Evolutionary conservation across 495 filamentous ascomycete genomes (phyloP).

Genomic region (Xylaria longipes): DNA sequence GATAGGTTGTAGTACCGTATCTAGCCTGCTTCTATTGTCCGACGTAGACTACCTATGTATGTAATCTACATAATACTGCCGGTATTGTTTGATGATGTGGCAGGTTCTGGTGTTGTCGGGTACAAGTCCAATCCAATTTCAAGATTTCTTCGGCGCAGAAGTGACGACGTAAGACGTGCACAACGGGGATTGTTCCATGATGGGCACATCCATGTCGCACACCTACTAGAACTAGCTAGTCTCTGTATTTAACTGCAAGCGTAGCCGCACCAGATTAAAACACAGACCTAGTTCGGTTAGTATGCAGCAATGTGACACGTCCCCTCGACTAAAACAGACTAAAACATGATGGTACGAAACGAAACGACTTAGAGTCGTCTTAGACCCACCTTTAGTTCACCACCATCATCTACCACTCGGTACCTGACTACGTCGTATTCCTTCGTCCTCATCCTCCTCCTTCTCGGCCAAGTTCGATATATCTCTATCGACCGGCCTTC

Average conservation of each 20-base stretch:
- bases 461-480: not conserved
- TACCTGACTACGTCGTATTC: not conserved
- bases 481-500: slow-evolving; percentile 6
- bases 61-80: not conserved
- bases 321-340: slow-evolving; percentile 8
- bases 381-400: not conserved
- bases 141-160: not conserved
- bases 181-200: not conserved
- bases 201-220: not conserved
- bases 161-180: slow-evolving; percentile 2
- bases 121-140: not conserved
- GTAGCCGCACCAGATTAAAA: not conserved
- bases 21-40: not conserved
- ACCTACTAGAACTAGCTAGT: not conserved
- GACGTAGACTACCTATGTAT: not conserved
- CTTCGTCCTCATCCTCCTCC: slow-evolving; percentile 6
- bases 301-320: not conserved
- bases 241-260: not conserved
- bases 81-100: slow-evolving; percentile 13
- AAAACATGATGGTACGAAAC: not conserved
- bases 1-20: not conserved
- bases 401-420: not conserved
- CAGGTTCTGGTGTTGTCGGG: slow-evolving; percentile 5
- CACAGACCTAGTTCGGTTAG: slow-evolving; percentile 1
- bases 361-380: not conserved